Evolutionary conservation across 2,329 filamentous ascomycete genomes (phyloP).

Genomic region (Aureobasidium sp.): DNA sequence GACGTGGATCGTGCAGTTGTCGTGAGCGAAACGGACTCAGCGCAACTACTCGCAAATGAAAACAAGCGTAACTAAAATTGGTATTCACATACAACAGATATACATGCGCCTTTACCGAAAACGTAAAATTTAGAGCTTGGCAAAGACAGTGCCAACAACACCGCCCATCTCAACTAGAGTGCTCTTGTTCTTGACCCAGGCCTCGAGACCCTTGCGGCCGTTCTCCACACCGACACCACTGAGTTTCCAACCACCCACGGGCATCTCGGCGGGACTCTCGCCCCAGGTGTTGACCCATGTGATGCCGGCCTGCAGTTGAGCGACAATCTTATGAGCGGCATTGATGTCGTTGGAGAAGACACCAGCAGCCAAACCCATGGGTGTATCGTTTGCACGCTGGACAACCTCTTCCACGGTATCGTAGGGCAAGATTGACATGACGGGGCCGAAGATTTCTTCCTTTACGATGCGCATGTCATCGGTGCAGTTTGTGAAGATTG

Average conservation of each 20-base stretch:
- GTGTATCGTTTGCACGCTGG: conserved; percentile 63
- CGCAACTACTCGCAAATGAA: too few species aligned
- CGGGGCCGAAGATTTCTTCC: conserved; percentile 85
- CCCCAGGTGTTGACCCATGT: conserved; percentile 94
- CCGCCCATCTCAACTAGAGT: conserved; percentile 76
- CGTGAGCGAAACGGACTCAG: too few species aligned
- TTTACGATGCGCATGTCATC: conserved; percentile 70
- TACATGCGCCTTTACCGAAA: neutral
- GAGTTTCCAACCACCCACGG: conserved; percentile 85
- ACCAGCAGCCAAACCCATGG: conserved; percentile 71
- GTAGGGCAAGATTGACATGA: conserved; percentile 74
- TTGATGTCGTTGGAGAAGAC: conserved; percentile 73
- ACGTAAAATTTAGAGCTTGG: conserved; percentile 40
- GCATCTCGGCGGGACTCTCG: conserved; percentile 87
- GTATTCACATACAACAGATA: neutral
- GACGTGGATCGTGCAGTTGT: too few species aligned
- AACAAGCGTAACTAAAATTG: neutral
- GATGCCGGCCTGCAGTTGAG: conserved; percentile 69
- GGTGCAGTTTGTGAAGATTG: conserved; percentile 77
- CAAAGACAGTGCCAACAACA: conserved; percentile 61
- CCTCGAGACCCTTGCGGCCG: conserved; percentile 65
- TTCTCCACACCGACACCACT: conserved; percentile 86
- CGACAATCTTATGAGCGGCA: conserved; percentile 61
- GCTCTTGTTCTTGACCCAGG: conserved; percentile 81
- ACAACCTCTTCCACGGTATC: conserved; percentile 61